These are phyloP conservation scores for Coelastrella sp. DNA, from an alignment of 139 green algal genomes.

Conservation along the genomic window DNA sequence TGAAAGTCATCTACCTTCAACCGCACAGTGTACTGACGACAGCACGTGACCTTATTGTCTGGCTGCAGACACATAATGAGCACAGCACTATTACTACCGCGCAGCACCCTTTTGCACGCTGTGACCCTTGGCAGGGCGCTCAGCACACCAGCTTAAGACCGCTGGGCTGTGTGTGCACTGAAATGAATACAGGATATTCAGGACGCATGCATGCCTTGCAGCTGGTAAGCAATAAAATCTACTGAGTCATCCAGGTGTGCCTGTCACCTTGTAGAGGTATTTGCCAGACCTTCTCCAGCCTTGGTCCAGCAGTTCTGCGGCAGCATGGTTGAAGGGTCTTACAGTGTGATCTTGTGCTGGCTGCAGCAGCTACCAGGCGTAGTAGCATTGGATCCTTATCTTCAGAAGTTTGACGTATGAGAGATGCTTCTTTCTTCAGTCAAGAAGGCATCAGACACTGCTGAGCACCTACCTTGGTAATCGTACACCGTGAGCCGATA, in stretches of 20 bases:
- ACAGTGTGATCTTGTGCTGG: no score
- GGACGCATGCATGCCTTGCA: no score
- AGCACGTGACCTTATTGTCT: slow-evolving; percentile 58
- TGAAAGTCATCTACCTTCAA: slow-evolving; percentile 52
- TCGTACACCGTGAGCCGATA: slow-evolving; percentile 45
- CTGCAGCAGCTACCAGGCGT: no score
- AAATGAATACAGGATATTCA: background rate
- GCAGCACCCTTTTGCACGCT: background rate
- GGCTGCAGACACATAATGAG: slow-evolving; percentile 42
- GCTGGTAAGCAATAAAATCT: background rate
- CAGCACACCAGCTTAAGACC: background rate
- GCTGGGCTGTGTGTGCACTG: no score
- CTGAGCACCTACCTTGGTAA: slow-evolving; percentile 54
- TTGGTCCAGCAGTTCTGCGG: slow-evolving; percentile 66
- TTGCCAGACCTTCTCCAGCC: slow-evolving; percentile 62
- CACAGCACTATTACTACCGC: background rate
- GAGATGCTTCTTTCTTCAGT: no score
- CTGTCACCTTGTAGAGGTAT: slow-evolving; percentile 64
- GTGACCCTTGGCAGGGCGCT: background rate
- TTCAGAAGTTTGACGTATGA: no score
- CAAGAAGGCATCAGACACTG: background rate
- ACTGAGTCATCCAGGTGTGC: no score
- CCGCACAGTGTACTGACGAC: slow-evolving; percentile 70
- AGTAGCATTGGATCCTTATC: no score
- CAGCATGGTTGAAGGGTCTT: background rate